phyloP scores from a whole-genome alignment of 1,284 basidiomycete species.

The Cystobasidiaceae sp. region DNA sequence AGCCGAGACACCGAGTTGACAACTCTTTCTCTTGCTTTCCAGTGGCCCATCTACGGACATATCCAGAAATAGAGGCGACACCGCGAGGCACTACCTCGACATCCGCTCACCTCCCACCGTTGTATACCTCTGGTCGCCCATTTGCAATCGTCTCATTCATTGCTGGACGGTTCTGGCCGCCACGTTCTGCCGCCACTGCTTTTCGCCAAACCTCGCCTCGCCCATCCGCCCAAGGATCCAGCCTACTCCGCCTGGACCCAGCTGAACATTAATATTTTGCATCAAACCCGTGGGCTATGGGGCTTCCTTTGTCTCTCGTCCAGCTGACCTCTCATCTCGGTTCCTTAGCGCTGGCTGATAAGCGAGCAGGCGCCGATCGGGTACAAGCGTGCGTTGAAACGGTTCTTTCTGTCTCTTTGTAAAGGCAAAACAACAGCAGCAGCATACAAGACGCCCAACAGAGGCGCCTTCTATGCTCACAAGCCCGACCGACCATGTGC shows the following conservation, averaged over 20 bases:
- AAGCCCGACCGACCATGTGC: not conserved
- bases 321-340: not conserved
- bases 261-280: too few species aligned
- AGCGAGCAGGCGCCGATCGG: not conserved
- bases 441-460: not conserved
- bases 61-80: conserved; percentile 39
- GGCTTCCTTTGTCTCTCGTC: not conserved
- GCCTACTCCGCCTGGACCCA: too few species aligned
- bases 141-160: too few species aligned
- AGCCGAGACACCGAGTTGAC: too few species aligned
- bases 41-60: conserved; percentile 39
- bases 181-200: too few species aligned
- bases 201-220: too few species aligned
- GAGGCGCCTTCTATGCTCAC: conserved; percentile 8
- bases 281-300: too few species aligned
- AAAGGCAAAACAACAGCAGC: not conserved
- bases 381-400: not conserved
- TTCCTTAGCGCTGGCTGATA: not conserved
- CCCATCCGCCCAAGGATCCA: too few species aligned
- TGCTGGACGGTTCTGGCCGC: too few species aligned
- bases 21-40: not conserved
- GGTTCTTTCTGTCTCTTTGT: not conserved
- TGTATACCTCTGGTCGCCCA: too few species aligned
- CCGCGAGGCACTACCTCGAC: not conserved
- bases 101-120: too few species aligned